Base-by-base conservation (phyloP, 495 filamentous ascomycete genomes). In the Daldinia vernicosa region DNA sequence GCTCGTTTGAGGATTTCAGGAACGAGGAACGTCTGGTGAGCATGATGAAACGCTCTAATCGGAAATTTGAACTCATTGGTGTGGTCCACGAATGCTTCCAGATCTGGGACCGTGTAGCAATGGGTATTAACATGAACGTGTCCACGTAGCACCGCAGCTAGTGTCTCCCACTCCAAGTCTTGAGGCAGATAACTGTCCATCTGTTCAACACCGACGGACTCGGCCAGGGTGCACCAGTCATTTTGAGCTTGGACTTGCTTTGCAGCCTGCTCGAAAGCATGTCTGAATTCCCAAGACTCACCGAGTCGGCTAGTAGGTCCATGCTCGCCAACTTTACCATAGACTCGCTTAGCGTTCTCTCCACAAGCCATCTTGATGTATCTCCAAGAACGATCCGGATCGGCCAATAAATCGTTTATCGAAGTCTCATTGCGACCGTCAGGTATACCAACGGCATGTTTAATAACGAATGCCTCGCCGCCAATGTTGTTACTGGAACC, bases 331-430 rank as follows among this genome's bases (percentile, higher is more conserved):
- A 55, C 40, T 47, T 73, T 78, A 22, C 79, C 85, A 69, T 88
- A 89, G 3, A 86, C 83, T 6, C 82, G 66, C 77, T 86, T 85
- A 4, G 89, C 79, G 71, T 91, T 91, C 78, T 90, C 88, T 6
- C 89, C 89, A 56, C 89, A 90, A 1, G 89, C 89, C 89, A 91
- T 91, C 79, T 91, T 91, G 80, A 91, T 87, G 76, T 86, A 90
- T 37, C 86, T 77, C 83, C 83, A 85, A 55, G 75, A 82, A 24
- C 78, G 79, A 39, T 85, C 83, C 11, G 82, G 81, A 32, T 85
- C 83, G 15, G 83, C 83, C 15, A 85, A 72, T 77, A 85, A 71
- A 62, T 84, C 81, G 9, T 62, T 67, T 15, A 81, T 81, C n/a
- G 81, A 82, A n/a, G 80, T 83, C 71, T 88, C 85, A 58, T 86